Conservation (phyloP, 2,329 filamentous ascomycete species). For the Colletotrichum shisoi region DNA sequence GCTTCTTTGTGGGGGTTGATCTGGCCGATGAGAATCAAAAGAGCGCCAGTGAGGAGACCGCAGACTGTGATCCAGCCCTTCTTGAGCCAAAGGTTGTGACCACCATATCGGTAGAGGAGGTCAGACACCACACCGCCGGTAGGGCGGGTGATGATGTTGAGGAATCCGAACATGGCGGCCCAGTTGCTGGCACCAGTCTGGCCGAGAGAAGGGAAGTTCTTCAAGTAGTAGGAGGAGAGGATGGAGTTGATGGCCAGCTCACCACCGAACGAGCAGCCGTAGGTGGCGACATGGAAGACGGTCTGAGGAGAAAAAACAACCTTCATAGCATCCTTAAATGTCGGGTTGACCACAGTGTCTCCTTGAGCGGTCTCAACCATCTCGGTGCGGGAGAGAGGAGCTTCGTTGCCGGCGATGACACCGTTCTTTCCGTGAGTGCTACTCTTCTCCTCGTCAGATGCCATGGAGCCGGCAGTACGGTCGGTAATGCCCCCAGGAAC, state of each 20-base stretch:
- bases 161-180: slow-evolving; percentile 77
- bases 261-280: slow-evolving; percentile 69
- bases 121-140: slow-evolving; percentile 68
- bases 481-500: slow-evolving; percentile 61
- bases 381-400: slow-evolving; percentile 57
- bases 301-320: slow-evolving; percentile 64
- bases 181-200: slow-evolving; percentile 67
- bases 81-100: slow-evolving; percentile 54
- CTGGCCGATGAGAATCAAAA: slow-evolving; percentile 69
- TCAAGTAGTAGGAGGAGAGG: slow-evolving; percentile 65
- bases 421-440: slow-evolving; percentile 50
- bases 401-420: slow-evolving; percentile 54
- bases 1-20: slow-evolving; percentile 68
- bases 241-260: slow-evolving; percentile 70
- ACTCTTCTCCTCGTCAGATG: slow-evolving; percentile 49
- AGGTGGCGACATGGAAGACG: slow-evolving; percentile 63
- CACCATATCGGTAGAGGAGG: slow-evolving; percentile 54
- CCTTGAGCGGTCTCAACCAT: slow-evolving; percentile 63
- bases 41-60: slow-evolving; percentile 67
- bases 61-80: slow-evolving; percentile 68
- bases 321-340: slow-evolving; percentile 55
- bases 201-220: slow-evolving; percentile 65
- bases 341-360: slow-evolving; percentile 65
- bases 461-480: slow-evolving; percentile 43
- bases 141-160: slow-evolving; percentile 74